Percentiles rank a stretch among this genome's conserved stretches.
These are phyloP conservation scores for Dillenia turbinata DNA, from an alignment of 164 flowering plant species.

Conservation along the genomic window DNA sequence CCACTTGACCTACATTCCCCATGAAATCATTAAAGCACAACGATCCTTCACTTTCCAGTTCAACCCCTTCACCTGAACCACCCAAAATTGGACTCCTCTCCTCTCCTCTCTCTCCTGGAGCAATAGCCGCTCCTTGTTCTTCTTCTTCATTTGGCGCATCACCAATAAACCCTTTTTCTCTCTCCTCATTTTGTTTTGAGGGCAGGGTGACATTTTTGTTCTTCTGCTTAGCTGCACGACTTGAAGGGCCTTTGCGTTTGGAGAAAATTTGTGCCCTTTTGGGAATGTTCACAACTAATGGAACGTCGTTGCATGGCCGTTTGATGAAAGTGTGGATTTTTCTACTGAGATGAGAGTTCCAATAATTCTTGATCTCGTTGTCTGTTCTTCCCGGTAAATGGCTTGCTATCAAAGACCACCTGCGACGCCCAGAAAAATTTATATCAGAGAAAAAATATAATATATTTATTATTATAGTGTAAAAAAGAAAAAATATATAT, in stretches of 20 bases:
- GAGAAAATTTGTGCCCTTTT: not conserved
- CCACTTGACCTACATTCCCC: not conserved
- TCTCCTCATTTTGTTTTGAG: constrained; percentile 2
- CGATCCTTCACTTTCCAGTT: not conserved
- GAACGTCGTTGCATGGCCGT: constrained; percentile 15
- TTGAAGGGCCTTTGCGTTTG: constrained; percentile 32
- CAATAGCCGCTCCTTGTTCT: not conserved
- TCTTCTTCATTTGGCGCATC: constrained; percentile 1
- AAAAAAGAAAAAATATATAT: too few species aligned
- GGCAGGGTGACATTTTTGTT: constrained; percentile 11
- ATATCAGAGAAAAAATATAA: too few species aligned
- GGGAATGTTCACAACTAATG: constrained; percentile 14
- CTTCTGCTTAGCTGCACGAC: constrained; percentile 29
- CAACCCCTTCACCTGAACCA: not conserved
- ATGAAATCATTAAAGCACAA: not conserved
- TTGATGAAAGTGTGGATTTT: constrained; percentile 44
- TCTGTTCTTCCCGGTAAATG: constrained; percentile 87
- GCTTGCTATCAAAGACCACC: constrained; percentile 87
- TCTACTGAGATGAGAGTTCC: constrained; percentile 83
- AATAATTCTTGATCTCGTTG: constrained; percentile 85
- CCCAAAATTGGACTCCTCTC: constrained; percentile 2
- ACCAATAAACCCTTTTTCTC: not conserved
- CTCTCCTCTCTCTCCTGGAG: not conserved
- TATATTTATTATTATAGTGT: too few species aligned
- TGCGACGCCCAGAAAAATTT: constrained; percentile 9